A percentile compares a stretch with the other conserved stretches of the same genome.
Evolutionary conservation across 331 rosid species (phyloP).

Genomic region (Pyracantha coccinea): DNA sequence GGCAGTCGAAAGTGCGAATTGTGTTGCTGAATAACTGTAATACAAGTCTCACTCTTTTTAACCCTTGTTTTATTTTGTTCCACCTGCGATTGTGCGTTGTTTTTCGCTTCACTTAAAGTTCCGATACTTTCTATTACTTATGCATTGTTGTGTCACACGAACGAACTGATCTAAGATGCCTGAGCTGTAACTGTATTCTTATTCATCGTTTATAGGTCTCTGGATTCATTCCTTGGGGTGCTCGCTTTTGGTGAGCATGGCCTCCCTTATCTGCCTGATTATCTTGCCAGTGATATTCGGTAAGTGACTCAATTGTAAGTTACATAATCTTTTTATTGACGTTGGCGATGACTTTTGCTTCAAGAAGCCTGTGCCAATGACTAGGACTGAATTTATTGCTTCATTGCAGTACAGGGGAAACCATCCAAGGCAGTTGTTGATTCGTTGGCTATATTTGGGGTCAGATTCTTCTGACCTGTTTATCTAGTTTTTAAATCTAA

Average conservation of each 20-base stretch:
- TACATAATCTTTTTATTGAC: conserved; percentile 7
- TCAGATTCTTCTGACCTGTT: conserved; percentile 41
- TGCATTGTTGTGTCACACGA: not conserved
- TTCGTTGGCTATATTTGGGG: conserved; percentile 98
- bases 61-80: too few species aligned
- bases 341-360: not conserved
- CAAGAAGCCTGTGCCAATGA: conserved; percentile 4
- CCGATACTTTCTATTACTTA: not conserved
- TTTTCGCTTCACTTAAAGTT: not conserved
- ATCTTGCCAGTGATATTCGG: conserved; percentile 80
- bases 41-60: too few species aligned
- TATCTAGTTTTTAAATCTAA: conserved; percentile 10
- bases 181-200: not conserved
- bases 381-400: conserved; percentile 17
- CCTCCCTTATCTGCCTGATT: conserved; percentile 85
- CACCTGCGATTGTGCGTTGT: too few species aligned
- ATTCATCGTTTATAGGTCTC: conserved; percentile 42
- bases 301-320: conserved; percentile 25
- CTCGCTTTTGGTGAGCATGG: conserved; percentile 96
- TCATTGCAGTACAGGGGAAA: conserved; percentile 86
- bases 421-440: conserved; percentile 88
- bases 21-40: too few species aligned
- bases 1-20: too few species aligned
- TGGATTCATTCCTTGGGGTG: conserved; percentile 89
- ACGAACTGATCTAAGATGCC: not conserved